Evolutionary conservation across 345 rosid genomes (phyloP).

Genomic region (Psidium guajava): DNA sequence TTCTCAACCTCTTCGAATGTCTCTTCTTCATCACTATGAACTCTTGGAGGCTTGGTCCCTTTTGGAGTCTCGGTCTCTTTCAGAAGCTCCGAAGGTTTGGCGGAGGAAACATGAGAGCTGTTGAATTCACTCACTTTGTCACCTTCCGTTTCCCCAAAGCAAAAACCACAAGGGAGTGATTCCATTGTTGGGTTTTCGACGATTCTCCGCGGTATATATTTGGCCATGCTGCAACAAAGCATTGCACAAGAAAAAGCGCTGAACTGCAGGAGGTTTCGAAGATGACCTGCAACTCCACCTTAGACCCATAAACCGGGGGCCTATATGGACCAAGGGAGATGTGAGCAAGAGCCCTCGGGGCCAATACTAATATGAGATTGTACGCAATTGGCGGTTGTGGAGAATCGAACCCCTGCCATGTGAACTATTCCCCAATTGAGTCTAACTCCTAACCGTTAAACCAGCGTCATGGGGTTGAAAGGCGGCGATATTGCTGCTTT

Average conservation of each 20-base stretch:
- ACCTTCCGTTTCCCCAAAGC: background rate
- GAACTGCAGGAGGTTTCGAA: background rate
- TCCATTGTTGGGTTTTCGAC: background rate
- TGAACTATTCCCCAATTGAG: background rate
- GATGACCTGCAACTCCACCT: background rate
- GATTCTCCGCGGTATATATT: background rate
- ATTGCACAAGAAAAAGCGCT: background rate
- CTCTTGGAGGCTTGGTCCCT: background rate
- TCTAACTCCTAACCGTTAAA: background rate
- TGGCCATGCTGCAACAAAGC: background rate
- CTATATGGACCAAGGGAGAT: background rate
- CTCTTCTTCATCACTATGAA: background rate
- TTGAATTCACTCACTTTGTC: background rate
- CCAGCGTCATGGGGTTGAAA: background rate
- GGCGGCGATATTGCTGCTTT: background rate
- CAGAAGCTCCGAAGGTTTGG: background rate
- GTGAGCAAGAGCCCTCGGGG: background rate
- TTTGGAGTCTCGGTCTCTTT: background rate
- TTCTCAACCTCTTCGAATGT: background rate
- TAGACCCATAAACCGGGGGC: background rate
- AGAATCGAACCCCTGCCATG: background rate
- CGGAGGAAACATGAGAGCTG: background rate
- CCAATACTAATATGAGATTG: background rate
- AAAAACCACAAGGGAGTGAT: accelerated
- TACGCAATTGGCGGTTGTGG: background rate